Conservation (phyloP, 2,329 filamentous ascomycete species). For the Stagonosporopsis cucurbitacearum region DNA sequence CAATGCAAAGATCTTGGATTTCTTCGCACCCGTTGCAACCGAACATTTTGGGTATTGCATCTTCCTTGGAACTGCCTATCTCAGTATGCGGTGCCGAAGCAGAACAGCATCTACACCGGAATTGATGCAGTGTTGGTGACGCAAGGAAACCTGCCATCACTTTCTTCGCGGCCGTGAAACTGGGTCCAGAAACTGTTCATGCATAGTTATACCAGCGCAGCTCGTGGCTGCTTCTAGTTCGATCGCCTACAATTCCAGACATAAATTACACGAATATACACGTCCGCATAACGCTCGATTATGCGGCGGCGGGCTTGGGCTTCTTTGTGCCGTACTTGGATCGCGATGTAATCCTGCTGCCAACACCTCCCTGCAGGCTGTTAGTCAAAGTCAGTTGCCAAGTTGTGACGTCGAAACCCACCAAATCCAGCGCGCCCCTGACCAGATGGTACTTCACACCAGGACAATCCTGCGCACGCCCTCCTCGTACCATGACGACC, state of each 20-base stretch:
- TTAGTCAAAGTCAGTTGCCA: conserved; percentile 27
- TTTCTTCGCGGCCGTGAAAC: not conserved
- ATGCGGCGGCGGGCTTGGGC: conserved; percentile 68
- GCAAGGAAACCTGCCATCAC: not conserved
- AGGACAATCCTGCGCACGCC: conserved; percentile 93
- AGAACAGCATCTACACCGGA: not conserved
- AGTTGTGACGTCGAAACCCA: conserved; percentile 57
- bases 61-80: not conserved
- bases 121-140: not conserved
- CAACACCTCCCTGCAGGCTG: conserved; percentile 78
- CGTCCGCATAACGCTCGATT: conserved; percentile 13
- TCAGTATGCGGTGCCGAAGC: not conserved
- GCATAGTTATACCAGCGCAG: not conserved
- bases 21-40: not conserved
- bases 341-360: conserved; percentile 79
- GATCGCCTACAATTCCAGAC: conserved; percentile 37
- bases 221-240: conserved; percentile 10
- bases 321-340: conserved; percentile 99
- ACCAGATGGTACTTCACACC: conserved; percentile 97
- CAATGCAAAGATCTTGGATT: not conserved
- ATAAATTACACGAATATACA: conserved; percentile 39
- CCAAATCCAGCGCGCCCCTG: conserved; percentile 89
- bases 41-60: not conserved
- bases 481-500: conserved; percentile 93
- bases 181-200: not conserved